phyloP scores from a whole-genome alignment of 495 filamentous ascomycete species.

The Beverwykella pulmonaria region DNA sequence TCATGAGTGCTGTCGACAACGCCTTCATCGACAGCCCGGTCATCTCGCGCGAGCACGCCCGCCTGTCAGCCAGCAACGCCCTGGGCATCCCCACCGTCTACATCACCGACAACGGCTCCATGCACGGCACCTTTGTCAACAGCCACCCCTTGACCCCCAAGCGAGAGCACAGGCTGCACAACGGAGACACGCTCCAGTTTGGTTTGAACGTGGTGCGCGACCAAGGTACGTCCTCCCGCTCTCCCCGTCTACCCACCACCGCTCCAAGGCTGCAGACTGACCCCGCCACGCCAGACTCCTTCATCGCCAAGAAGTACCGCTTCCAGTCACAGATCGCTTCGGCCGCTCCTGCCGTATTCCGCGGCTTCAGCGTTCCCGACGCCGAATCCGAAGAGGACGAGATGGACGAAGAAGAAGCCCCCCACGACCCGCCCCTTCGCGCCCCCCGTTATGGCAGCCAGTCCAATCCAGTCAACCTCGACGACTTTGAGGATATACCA shows the following conservation, averaged over 20 bases:
- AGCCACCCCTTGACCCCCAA: conserved; percentile 3
- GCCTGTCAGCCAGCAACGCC: conserved; percentile 45
- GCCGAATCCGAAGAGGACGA: conserved; percentile 20
- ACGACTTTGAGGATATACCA: conserved; percentile 26
- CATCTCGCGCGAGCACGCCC: conserved; percentile 78
- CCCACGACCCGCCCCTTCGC: background rate
- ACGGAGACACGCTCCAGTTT: conserved; percentile 36
- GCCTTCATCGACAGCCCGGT: conserved; percentile 79
- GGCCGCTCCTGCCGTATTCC: background rate
- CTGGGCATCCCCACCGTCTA: conserved; percentile 18
- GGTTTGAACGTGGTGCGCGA: conserved; percentile 31
- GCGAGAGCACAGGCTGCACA: conserved; percentile 14
- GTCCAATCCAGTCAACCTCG: conserved; percentile 27
- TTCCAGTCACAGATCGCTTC: conserved; percentile 18
- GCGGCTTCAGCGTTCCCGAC: conserved; percentile 33
- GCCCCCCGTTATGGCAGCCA: conserved; percentile 25
- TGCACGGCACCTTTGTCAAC: conserved; percentile 40
- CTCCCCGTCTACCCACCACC: background rate
- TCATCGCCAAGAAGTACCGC: conserved; percentile 31
- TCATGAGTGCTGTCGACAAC: conserved; percentile 59
- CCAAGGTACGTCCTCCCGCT: conserved; percentile 13
- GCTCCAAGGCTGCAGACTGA: background rate
- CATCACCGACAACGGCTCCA: conserved; percentile 33
- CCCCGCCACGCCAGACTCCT: background rate
- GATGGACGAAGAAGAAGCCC: background rate